These are phyloP conservation scores for Saitozyma sp. DNA, from an alignment of 768 basidiomycete genomes.

Conservation along the genomic window DNA sequence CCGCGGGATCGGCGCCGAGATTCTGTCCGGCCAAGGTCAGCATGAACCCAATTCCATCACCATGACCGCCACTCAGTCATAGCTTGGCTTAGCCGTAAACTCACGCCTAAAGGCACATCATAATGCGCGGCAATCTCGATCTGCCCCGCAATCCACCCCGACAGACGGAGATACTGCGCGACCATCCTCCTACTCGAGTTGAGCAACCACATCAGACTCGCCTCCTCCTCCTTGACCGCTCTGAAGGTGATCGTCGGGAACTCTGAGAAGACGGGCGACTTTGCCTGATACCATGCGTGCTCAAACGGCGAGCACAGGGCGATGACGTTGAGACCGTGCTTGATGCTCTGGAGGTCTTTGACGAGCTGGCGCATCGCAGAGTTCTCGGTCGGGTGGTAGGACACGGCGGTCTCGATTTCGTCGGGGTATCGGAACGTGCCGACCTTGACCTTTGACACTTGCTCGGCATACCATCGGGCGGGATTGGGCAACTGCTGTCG, in stretches of 20 bases:
- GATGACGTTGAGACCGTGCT: conserved; percentile 61
- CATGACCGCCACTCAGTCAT: too few species aligned
- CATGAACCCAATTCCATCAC: not conserved
- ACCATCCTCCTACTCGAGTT: conserved; percentile 81
- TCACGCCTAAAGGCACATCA: conserved; percentile 77
- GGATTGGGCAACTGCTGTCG: conserved; percentile 78
- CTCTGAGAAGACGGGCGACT: conserved; percentile 67
- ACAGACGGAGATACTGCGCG: conserved; percentile 73
- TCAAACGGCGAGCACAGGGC: conserved; percentile 85
- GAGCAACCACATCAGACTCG: conserved; percentile 86
- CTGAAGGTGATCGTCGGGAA: conserved; percentile 84
- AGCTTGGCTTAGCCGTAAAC: not conserved
- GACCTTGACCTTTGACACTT: conserved; percentile 59
- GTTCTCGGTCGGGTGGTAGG: conserved; percentile 75
- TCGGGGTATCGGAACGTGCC: conserved; percentile 65
- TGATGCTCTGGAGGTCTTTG: conserved; percentile 77
- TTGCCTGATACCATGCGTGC: conserved; percentile 74
- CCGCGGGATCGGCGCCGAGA: conserved; percentile 81
- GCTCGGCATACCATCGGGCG: conserved; percentile 69
- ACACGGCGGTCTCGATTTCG: conserved; percentile 55
- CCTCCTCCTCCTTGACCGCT: conserved; percentile 58
- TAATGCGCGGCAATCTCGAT: conserved; percentile 83
- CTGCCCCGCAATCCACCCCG: conserved; percentile 75
- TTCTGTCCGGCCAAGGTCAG: conserved; percentile 54
- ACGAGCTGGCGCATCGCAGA: conserved; percentile 84